Evolutionary conservation across 2,329 filamentous ascomycete genomes (phyloP).

Genomic region (Penicillium psychrosexuale): DNA sequence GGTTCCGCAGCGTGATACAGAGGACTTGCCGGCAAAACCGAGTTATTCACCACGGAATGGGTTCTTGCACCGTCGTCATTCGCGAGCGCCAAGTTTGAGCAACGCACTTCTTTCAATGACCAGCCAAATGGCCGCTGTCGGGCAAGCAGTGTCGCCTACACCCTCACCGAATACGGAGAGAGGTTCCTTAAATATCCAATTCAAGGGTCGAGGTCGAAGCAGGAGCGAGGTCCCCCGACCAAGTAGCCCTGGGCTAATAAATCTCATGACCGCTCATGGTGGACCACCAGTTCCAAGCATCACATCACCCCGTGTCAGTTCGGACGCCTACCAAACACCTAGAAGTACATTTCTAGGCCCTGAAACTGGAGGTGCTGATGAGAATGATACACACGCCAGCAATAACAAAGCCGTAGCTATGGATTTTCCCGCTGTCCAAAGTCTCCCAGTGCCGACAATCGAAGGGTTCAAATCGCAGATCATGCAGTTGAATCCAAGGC

Average conservation of each 20-base stretch:
- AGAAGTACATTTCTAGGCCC: slow-evolving; percentile 12
- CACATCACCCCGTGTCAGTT: slow-evolving; percentile 39
- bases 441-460: slow-evolving; percentile 67
- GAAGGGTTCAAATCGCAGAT: slow-evolving; percentile 76
- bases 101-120: slow-evolving; percentile 47
- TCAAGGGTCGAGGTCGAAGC: slow-evolving; percentile 52
- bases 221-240: slow-evolving; percentile 55
- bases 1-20: slow-evolving; percentile 17
- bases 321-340: slow-evolving; percentile 13
- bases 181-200: slow-evolving; percentile 45
- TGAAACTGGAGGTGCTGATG: slow-evolving; percentile 37
- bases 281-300: slow-evolving; percentile 58
- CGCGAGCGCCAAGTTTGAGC: slow-evolving; percentile 39
- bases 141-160: slow-evolving; percentile 47
- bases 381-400: slow-evolving; percentile 54
- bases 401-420: slow-evolving; percentile 62
- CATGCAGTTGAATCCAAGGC: slow-evolving; percentile 67
- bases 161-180: slow-evolving; percentile 39
- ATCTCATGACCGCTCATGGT: slow-evolving; percentile 56
- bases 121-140: slow-evolving; percentile 46
- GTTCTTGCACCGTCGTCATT: slow-evolving; percentile 28
- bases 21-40: slow-evolving; percentile 29
- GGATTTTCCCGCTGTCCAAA: slow-evolving; percentile 60
- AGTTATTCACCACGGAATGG: slow-evolving; percentile 39
- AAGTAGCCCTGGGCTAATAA: slow-evolving; percentile 46